Evolutionary conservation across 2,329 filamentous ascomycete genomes (phyloP), one percentile per base, ranked within the genome.

Genomic region (Dichotomopilus funicola): DNA sequence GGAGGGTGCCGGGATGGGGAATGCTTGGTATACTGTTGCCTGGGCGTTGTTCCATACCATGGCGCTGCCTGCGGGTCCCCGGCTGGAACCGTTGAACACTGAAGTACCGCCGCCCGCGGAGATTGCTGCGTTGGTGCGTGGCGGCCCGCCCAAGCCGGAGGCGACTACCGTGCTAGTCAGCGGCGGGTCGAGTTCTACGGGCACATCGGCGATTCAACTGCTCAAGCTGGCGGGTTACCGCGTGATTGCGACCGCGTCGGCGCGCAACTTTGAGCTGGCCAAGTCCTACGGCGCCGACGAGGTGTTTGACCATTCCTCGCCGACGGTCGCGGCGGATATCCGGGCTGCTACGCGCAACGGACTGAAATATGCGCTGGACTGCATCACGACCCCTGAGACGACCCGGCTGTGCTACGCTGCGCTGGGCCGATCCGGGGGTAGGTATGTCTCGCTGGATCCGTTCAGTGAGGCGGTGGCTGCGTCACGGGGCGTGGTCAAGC

Each of bases 181-280:
- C 46, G 77, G 76, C 1, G 78, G 75, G 1, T 67, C 65, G 37
- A 75, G 74, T 1, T 65, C 74, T 0, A 71, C 67, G 0, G 77
- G 76, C 0, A 73, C 72, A 1, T 63, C 71, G 51, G 75, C 73
- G 0, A 70, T 76, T 4, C 77, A 80, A 60, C 46, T 78, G 11
- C 61, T 74, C 12, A 70, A 65, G 38, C 52, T 66, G 63, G 58
- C 72, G 11, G 75, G 76, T 0, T 65, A 71, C 12, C 66, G 57
- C 0, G 69, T 73, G 3, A 71, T 78, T n/a, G 67, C 74, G 0
- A 78, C 75, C 1, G 75, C 72, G 59, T 76, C 75, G 0, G 68
- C 72, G 0, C 52, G 58, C 37, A 79, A 77, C 59, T 70, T 70
- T 50, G 69, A 70, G 2, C 67, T 77, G 1, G 72, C 71, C n/a